phyloP scores from a whole-genome alignment of 2,329 filamentous ascomycete genomes.

The Cordyceps militaris region DNA sequence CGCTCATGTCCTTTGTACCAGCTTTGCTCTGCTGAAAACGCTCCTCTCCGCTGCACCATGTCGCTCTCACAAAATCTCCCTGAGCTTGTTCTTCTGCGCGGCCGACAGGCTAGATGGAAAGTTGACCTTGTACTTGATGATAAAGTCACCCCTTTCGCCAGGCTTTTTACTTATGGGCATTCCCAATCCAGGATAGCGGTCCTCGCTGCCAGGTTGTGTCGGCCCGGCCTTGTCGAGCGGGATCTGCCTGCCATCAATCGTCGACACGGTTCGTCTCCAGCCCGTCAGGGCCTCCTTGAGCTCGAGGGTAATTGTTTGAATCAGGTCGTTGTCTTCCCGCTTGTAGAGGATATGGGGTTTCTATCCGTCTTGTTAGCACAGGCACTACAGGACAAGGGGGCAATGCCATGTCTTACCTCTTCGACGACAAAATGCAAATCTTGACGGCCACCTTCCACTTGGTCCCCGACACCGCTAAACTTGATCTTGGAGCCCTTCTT shows the following conservation, averaged over 20 bases:
- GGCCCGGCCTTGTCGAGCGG: constrained; percentile 73
- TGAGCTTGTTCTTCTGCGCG: constrained; percentile 73
- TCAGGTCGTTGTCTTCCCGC: constrained; percentile 82
- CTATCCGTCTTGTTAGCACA: constrained; percentile 44
- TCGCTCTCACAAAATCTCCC: constrained; percentile 59
- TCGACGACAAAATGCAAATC: constrained; percentile 92
- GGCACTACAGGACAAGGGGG: neutral
- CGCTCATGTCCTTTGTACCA: neutral
- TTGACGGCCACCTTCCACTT: constrained; percentile 91
- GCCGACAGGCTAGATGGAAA: constrained; percentile 74
- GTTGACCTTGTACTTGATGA: constrained; percentile 86
- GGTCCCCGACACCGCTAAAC: constrained; percentile 94
- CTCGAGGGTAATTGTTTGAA: constrained; percentile 69
- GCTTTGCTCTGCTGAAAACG: neutral
- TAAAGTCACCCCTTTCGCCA: constrained; percentile 73
- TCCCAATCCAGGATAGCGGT: constrained; percentile 75
- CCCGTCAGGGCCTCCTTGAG: constrained; percentile 93
- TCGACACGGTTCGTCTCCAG: constrained; percentile 85
- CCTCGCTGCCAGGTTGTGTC: constrained; percentile 75
- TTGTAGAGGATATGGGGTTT: constrained; percentile 81
- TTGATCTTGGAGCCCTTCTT: constrained; percentile 99
- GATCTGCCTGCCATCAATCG: constrained; percentile 86
- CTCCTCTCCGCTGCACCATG: neutral
- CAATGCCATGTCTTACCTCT: constrained; percentile 57
- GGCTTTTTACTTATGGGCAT: constrained; percentile 95